phyloP scores from a whole-genome alignment of 2,329 filamentous ascomycete species.

The Pseudogymnoascus verrucosus region DNA sequence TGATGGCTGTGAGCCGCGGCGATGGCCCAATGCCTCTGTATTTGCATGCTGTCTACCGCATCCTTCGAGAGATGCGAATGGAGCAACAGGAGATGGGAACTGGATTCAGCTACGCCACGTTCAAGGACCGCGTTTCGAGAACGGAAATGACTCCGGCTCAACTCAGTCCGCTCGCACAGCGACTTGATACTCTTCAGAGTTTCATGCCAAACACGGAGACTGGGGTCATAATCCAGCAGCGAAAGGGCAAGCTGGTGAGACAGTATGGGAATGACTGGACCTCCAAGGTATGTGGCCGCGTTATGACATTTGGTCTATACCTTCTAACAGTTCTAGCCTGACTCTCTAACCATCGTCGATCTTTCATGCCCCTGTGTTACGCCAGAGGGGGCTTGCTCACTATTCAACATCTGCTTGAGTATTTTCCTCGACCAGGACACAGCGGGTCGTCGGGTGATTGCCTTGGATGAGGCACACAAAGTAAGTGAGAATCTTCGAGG shows the following conservation, averaged over 20 bases:
- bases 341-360: conserved; percentile 59
- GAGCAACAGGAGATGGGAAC: conserved; percentile 25
- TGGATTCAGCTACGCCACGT: conserved; percentile 38
- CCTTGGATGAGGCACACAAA: conserved; percentile 73
- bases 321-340: conserved; percentile 27
- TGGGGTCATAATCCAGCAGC: not conserved
- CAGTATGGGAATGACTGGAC: conserved; percentile 20
- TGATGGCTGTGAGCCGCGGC: conserved; percentile 43
- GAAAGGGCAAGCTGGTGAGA: not conserved
- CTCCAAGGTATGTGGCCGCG: conserved; percentile 13
- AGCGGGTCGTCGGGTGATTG: conserved; percentile 50
- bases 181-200: conserved; percentile 55
- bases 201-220: conserved; percentile 42
- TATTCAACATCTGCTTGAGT: conserved; percentile 65
- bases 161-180: conserved; percentile 45
- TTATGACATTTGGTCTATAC: not conserved
- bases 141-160: conserved; percentile 42
- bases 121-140: conserved; percentile 30
- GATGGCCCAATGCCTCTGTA: conserved; percentile 41
- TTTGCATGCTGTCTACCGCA: conserved; percentile 38
- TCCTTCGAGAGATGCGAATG: conserved; percentile 43
- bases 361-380: conserved; percentile 66
- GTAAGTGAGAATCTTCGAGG: conserved; percentile 25
- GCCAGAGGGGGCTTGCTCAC: conserved; percentile 54
- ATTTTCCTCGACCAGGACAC: conserved; percentile 52